Base-by-base conservation (phyloP, 1,284 basidiomycete species). In the Cystobasidiaceae sp. region DNA sequence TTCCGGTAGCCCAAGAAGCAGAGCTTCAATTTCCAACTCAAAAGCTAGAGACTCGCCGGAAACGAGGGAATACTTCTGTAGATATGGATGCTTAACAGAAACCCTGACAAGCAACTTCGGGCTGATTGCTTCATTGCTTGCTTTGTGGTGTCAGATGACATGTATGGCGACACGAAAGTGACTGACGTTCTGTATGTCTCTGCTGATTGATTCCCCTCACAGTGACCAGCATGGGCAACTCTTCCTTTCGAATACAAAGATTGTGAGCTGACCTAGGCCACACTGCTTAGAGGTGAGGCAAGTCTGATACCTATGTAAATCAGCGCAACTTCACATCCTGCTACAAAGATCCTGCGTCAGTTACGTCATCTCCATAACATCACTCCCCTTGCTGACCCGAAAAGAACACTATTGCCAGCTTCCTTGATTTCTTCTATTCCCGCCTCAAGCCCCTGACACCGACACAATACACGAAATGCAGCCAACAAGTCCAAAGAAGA, bases 251-350 rank as follows among this genome's bases (percentile, higher is more conserved):
- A 67, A 71, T 21, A 72, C 75, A 1, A 70, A 71, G 6, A 71
- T 71, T 1, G 61, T 61, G 34, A 41, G 46, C 39, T 34, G 34
- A 21, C 28, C 32, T 27, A 28, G 73, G 75, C 57, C 66, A 73
- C 2, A 7, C 6, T 15, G 5, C 46, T 7, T n/a, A 49, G 23
- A 7, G 4, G n/a, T 17, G 50, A 52, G 28, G 21, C 27, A 8
- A 11, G 9, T 11, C 21, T 46, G 13, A 15, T 46, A 9, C 8
- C 49, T 21, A 13, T 32, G n/a, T n/a, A n/a, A 45, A 5, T 13
- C 23, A 64, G 61, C 75, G 76, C 59, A 77, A 76, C 58, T 70
- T 77, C 41, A 76, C 75, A 2, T 73, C 73, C 44, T 76, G 73
- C 66, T 69, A 61, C 66, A 72, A 63, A 50, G 64, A 59, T 58